Evolutionary conservation across 2,329 filamentous ascomycete species (phyloP), one percentile per base, ranked within the genome.

Genomic region (Fusarium illudens): DNA sequence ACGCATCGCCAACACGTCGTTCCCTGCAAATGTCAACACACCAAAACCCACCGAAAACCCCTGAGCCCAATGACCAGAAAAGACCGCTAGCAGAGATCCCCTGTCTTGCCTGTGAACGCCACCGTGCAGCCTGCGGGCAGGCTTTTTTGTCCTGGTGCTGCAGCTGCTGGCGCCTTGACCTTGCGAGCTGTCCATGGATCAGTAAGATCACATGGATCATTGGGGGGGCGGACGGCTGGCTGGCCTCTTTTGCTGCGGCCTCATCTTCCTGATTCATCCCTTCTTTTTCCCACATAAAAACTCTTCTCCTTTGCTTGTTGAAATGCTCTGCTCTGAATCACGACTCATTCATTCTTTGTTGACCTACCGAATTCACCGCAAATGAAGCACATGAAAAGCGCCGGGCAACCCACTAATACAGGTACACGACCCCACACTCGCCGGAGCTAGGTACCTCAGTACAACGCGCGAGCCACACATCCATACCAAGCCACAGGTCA

Each of bases 371-470:
- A 25, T 58, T 34, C 39, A 56, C 53, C 32, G 30, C 34, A 39
- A 42, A 59, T 46, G 42, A 46, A 46, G 25, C 46, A 53, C 52
- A 42, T 46, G 42, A 22, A 61, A 42, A 55, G 37, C 36, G 32
- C 53, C 52, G 42, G 58, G 34, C 22, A 58, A 49, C 51, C 34
- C 59, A 64, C 67, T 61, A 69, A 67, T 52, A 52, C 64, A 70
- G 67, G 57, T 53, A 70, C 64, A 50, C 15, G 57, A 70, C 67
- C 69, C 67, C 67, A 70, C 67, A 55, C 39, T 44, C 51, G 58
- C 64, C 37, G 25, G 53, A 59, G 15, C 60, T 57, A 65, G 34
- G 57, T 36, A 58, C 29, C 11, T n/a, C n/a, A n/a, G n/a, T n/a
- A n/a, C n/a, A n/a, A n/a, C 42, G 37, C 51, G 64, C 56, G 55